Percentiles rank a stretch among this genome's conserved stretches.
Conservation (phyloP, 495 filamentous ascomycete genomes). For the Lasiosphaeria hispida region DNA sequence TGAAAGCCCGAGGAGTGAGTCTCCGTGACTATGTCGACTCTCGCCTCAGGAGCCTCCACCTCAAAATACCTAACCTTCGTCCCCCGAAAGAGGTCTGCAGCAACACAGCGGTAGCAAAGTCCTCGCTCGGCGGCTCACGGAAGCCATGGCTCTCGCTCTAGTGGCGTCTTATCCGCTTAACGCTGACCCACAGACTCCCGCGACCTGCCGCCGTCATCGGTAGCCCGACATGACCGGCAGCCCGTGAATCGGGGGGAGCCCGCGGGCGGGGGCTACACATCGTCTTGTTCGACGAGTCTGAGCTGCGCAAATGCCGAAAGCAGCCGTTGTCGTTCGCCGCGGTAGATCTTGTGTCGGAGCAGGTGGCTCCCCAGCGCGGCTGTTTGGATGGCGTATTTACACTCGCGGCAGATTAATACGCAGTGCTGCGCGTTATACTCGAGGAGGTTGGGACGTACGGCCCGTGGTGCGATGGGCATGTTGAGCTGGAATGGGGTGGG, state of each 20-base stretch:
- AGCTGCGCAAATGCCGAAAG: slow-evolving; percentile 28
- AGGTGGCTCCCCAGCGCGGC: slow-evolving; percentile 35
- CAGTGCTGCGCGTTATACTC: slow-evolving; percentile 29
- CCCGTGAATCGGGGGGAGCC: slow-evolving; percentile 27
- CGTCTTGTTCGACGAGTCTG: slow-evolving; percentile 28
- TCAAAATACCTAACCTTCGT: slow-evolving; percentile 41
- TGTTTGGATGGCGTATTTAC: slow-evolving; percentile 41
- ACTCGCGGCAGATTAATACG: slow-evolving; percentile 38
- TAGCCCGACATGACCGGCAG: slow-evolving; percentile 32
- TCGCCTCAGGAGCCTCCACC: slow-evolving; percentile 13
- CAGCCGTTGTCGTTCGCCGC: slow-evolving; percentile 28
- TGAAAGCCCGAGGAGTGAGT: too few species aligned
- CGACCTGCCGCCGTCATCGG: slow-evolving; percentile 27
- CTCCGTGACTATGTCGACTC: not conserved
- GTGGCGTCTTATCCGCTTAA: slow-evolving; percentile 35
- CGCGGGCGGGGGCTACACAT: slow-evolving; percentile 24
- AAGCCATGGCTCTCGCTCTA: slow-evolving; percentile 33
- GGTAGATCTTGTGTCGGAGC: slow-evolving; percentile 39
- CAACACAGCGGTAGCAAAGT: slow-evolving; percentile 21
- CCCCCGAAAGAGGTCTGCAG: slow-evolving; percentile 40
- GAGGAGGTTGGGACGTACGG: slow-evolving; percentile 14
- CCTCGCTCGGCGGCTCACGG: slow-evolving; percentile 11
- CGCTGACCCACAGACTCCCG: slow-evolving; percentile 31
- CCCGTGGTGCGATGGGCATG: too few species aligned
- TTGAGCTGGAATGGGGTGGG: too few species aligned